These are phyloP conservation scores for Taphrina flavorubra DNA, from an alignment of 1,139 yeast genomes.

Conservation along the genomic window DNA sequence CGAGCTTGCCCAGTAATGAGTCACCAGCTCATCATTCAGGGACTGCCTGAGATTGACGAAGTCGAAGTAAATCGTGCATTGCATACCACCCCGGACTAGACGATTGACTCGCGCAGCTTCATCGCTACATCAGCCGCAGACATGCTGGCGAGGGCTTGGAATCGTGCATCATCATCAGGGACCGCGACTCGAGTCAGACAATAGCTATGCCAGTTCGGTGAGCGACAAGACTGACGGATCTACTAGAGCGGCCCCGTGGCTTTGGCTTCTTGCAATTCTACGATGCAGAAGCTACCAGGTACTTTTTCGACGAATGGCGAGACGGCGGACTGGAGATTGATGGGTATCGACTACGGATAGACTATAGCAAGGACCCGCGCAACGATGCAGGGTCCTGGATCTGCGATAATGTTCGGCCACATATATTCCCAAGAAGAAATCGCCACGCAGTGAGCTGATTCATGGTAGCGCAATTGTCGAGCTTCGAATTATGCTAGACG, in stretches of 20 bases:
- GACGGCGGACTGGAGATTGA: slow-evolving; percentile 20
- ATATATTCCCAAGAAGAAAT: background rate
- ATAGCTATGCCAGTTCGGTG: background rate
- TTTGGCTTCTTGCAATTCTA: slow-evolving; percentile 21
- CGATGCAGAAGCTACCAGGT: slow-evolving; percentile 16
- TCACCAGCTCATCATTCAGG: slow-evolving; percentile 27
- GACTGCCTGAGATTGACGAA: slow-evolving; percentile 24
- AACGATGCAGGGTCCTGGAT: slow-evolving; percentile 31
- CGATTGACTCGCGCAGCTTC: slow-evolving; percentile 25
- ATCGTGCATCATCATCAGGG: slow-evolving; percentile 20
- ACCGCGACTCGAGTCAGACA: slow-evolving; percentile 26
- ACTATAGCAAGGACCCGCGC: slow-evolving; percentile 29
- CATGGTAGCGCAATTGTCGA: slow-evolving; percentile 7
- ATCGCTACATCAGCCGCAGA: slow-evolving; percentile 14
- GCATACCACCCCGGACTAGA: background rate
- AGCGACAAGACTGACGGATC: slow-evolving; percentile 6
- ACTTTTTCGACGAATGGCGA: slow-evolving; percentile 21
- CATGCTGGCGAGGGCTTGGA: slow-evolving; percentile 21
- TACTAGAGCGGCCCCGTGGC: slow-evolving; percentile 16
- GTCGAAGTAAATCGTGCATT: slow-evolving; percentile 18
- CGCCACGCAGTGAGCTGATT: slow-evolving; percentile 8
- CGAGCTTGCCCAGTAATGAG: too few relatives aligned
- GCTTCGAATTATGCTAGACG: slow-evolving; percentile 44
- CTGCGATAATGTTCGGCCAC: slow-evolving; percentile 18
- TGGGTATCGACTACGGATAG: slow-evolving; percentile 17